phyloP scores from a whole-genome alignment of 148 eudicot species.

The Pharnaceum exiguum region DNA sequence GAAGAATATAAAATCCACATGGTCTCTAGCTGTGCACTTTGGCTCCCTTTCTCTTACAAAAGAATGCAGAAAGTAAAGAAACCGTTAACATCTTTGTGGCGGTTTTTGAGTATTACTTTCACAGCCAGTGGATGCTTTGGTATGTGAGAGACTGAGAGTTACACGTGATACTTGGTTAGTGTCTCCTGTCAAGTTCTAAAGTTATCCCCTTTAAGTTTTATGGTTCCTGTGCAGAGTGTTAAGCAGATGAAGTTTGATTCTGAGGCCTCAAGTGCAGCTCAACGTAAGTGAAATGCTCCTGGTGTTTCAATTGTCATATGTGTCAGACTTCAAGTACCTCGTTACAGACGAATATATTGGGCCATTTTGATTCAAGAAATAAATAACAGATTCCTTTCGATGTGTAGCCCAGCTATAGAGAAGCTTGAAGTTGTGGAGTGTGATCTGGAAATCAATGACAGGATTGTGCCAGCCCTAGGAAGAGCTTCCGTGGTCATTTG shows the following conservation, averaged over 20 bases:
- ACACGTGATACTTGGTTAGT: no score
- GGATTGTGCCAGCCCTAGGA: conserved; percentile 63
- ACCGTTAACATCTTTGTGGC: no score
- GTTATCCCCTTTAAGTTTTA: not conserved
- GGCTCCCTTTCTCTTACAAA: no score
- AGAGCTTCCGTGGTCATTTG: conserved; percentile 74
- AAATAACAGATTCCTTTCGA: conserved; percentile 50
- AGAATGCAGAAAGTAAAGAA: no score
- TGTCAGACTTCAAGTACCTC: not conserved
- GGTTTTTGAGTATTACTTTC: no score
- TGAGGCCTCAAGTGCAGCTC: conserved; percentile 31
- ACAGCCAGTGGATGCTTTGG: no score
- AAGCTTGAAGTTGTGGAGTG: conserved; percentile 88
- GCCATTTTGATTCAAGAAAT: not conserved
- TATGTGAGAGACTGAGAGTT: no score
- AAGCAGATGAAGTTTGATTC: conserved; percentile 53
- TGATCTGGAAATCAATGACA: conserved; percentile 63
- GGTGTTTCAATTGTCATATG: not conserved
- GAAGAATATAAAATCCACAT: no score
- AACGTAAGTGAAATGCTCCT: conserved; percentile 43
- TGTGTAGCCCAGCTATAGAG: conserved; percentile 98
- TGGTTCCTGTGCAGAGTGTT: conserved; percentile 47
- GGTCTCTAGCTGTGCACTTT: no score
- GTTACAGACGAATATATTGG: not conserved
- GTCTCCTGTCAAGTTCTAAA: not conserved